These are phyloP conservation scores for Zangia roseola DNA, from an alignment of 768 basidiomycete species.

Conservation along the genomic window DNA sequence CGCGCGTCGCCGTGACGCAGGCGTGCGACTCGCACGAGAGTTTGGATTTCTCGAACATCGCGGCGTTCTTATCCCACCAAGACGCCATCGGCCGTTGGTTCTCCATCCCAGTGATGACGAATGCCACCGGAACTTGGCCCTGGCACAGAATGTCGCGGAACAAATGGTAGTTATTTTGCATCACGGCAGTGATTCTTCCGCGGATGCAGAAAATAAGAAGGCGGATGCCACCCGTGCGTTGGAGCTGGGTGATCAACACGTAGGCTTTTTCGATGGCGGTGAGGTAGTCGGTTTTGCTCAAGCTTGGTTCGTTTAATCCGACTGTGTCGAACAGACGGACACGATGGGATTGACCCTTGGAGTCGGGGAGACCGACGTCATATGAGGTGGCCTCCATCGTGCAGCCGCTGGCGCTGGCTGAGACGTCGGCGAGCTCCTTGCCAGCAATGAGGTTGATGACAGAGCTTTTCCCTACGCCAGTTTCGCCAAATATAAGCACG, in stretches of 20 bases:
- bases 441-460: constrained; percentile 40
- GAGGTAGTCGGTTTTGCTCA: constrained; percentile 23
- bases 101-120: constrained; percentile 34
- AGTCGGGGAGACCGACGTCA: constrained; percentile 19
- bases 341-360: constrained; percentile 15
- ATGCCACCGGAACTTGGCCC: constrained; percentile 29
- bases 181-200: constrained; percentile 29
- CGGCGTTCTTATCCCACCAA: constrained; percentile 34
- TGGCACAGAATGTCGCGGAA: constrained; percentile 33
- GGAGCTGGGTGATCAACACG: constrained; percentile 35
- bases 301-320: constrained; percentile 30
- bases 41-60: constrained; percentile 20
- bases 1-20: constrained; percentile 37
- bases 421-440: constrained; percentile 22
- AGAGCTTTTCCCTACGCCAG: constrained; percentile 39
- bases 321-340: constrained; percentile 35
- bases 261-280: constrained; percentile 32
- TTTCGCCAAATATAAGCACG: constrained; percentile 36
- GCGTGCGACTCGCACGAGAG: constrained; percentile 32
- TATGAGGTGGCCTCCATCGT: constrained; percentile 35
- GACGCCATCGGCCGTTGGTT: constrained; percentile 32
- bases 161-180: constrained; percentile 31
- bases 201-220: constrained; percentile 37
- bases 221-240: constrained; percentile 29
- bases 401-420: constrained; percentile 34